A percentile compares a stretch with the other conserved stretches of the same genome.
phyloP scores from a whole-genome alignment of 2,329 filamentous ascomycete genomes.

The Sarocladiaceae sp. region DNA sequence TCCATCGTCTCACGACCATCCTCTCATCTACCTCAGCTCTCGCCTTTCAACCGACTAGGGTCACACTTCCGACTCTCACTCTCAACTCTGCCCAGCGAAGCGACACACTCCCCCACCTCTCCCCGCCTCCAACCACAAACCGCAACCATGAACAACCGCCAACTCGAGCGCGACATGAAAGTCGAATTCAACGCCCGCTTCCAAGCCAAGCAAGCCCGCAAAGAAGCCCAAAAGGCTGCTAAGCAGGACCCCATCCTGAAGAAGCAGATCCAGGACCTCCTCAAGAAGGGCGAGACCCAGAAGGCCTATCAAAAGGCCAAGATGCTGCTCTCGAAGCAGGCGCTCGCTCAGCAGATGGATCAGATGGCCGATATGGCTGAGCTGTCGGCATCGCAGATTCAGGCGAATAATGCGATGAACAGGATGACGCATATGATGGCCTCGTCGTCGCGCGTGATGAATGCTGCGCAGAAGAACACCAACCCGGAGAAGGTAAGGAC shows the following conservation, averaged over 20 bases:
- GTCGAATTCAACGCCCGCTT: slow-evolving; percentile 61
- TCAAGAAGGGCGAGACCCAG: slow-evolving; percentile 60
- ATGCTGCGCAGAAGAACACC: slow-evolving; percentile 51
- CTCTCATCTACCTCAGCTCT: not conserved
- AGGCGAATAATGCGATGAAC: slow-evolving; percentile 63
- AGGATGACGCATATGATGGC: slow-evolving; percentile 62
- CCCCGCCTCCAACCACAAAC: not conserved
- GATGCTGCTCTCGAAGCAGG: slow-evolving; percentile 58
- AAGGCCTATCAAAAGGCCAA: slow-evolving; percentile 62
- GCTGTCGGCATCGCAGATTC: slow-evolving; percentile 55
- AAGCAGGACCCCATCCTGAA: slow-evolving; percentile 58
- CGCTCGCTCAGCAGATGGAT: slow-evolving; percentile 59
- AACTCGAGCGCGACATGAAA: slow-evolving; percentile 57
- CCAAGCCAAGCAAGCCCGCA: slow-evolving; percentile 58
- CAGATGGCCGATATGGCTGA: slow-evolving; percentile 62
- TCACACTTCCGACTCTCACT: not conserved
- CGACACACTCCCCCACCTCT: not conserved
- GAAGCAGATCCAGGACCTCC: slow-evolving; percentile 59
- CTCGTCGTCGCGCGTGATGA: slow-evolving; percentile 55
- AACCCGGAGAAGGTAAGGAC: slow-evolving; percentile 51
- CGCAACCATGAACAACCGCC: slow-evolving; percentile 52
- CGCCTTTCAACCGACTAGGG: not conserved
- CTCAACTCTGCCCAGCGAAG: not conserved
- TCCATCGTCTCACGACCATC: not conserved
- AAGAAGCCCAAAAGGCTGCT: slow-evolving; percentile 55